Evolutionary conservation across 306 rosid genomes (phyloP).

Genomic region (Gastrolobium bilobum): DNA sequence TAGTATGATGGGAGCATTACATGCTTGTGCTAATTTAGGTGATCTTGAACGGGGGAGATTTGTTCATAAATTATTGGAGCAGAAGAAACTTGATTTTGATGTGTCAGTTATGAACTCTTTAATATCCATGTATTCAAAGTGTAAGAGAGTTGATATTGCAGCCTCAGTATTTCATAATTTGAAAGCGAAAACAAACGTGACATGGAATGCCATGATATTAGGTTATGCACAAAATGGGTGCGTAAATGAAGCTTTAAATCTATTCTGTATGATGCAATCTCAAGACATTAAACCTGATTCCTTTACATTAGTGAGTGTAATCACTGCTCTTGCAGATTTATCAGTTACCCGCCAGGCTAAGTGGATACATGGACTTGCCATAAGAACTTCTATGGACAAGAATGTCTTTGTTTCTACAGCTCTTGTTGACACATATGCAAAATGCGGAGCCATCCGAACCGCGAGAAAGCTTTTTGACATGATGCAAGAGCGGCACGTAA

Average conservation of each 20-base stretch:
- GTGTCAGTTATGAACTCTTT: constrained; percentile 74
- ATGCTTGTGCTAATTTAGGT: constrained; percentile 77
- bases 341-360: constrained; percentile 75
- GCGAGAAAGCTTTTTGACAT: constrained; percentile 71
- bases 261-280: constrained; percentile 66
- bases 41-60: constrained; percentile 66
- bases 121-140: constrained; percentile 83
- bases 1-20: constrained; percentile 73
- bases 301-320: constrained; percentile 76
- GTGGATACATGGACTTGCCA: constrained; percentile 82
- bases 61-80: constrained; percentile 60
- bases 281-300: constrained; percentile 67
- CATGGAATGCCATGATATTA: constrained; percentile 86
- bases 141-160: constrained; percentile 71
- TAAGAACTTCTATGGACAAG: constrained; percentile 63
- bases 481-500: constrained; percentile 74
- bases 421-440: constrained; percentile 74
- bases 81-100: constrained; percentile 56
- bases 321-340: constrained; percentile 73
- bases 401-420: constrained; percentile 75
- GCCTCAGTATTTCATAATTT: constrained; percentile 57
- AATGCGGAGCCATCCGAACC: constrained; percentile 68
- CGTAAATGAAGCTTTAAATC: constrained; percentile 60
- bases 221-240: constrained; percentile 76
- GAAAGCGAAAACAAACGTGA: constrained; percentile 61